phyloP scores from a whole-genome alignment of 1,139 yeast species.

The Tardiomyces blankii region DNA sequence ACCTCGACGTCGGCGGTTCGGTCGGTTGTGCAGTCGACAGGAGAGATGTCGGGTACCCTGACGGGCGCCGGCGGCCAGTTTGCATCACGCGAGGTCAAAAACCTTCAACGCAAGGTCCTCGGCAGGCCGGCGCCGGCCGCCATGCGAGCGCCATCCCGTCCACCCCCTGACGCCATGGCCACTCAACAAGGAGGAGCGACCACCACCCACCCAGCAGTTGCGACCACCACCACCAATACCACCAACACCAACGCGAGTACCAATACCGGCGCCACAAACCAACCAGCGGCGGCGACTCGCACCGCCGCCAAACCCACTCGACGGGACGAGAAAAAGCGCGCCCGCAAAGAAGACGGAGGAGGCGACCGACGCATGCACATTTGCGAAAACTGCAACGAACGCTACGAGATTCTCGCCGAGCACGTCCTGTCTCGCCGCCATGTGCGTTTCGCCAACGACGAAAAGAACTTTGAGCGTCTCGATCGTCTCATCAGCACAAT shows the following conservation, averaged over 20 bases:
- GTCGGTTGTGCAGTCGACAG: conserved; percentile 24
- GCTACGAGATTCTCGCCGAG: conserved; percentile 68
- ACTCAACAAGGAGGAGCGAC: background rate
- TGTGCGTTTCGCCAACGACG: conserved; percentile 66
- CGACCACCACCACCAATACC: background rate
- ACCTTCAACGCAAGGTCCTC: conserved; percentile 41
- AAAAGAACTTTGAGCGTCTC: conserved; percentile 61
- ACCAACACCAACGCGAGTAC: too few relatives aligned
- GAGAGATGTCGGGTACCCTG: conserved; percentile 44
- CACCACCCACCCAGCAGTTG: background rate
- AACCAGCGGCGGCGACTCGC: too few relatives aligned
- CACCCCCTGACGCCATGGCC: conserved; percentile 6
- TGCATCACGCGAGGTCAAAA: conserved; percentile 53
- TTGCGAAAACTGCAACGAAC: conserved; percentile 90
- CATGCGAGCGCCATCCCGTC: conserved; percentile 7
- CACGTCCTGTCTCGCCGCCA: conserved; percentile 69
- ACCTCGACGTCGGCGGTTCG: conserved; percentile 33
- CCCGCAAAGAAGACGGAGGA: background rate
- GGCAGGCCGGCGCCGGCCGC: conserved; percentile 12
- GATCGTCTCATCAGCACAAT: conserved; percentile 32
- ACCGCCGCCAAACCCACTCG: too few relatives aligned
- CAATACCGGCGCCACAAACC: too few relatives aligned
- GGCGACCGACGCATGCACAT: conserved; percentile 26
- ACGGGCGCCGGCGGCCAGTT: conserved; percentile 61
- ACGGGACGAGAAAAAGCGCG: background rate